Evolutionary conservation across 345 rosid species (phyloP).

Genomic region (Brassica incana): DNA sequence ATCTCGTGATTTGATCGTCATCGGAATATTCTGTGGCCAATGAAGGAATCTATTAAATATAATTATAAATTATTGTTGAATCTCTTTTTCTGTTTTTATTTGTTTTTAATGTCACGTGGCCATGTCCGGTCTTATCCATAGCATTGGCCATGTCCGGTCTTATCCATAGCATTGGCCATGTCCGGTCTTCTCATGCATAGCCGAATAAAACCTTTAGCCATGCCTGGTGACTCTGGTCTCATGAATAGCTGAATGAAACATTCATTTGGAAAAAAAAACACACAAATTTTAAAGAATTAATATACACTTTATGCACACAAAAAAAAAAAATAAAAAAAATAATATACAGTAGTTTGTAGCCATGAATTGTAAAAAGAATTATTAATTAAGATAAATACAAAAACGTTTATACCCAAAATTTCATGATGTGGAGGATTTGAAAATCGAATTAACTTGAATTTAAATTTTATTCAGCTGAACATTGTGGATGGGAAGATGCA

Average conservation of each 20-base stretch:
- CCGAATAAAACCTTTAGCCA: not conserved
- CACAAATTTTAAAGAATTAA: no score
- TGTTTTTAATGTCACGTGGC: not conserved
- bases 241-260: not conserved
- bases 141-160: not conserved
- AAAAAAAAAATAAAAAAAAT: no score
- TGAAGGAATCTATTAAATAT: not conserved
- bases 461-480: conserved; percentile 47
- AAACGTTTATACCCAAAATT: not conserved
- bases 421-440: not conserved
- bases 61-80: not conserved
- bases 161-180: not conserved
- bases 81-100: not conserved
- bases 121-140: not conserved
- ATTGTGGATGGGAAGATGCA: conserved; percentile 96
- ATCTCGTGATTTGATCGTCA: not conserved
- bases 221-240: not conserved
- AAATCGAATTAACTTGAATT: not conserved
- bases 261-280: not conserved
- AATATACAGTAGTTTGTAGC: not conserved
- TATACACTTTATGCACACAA: no score
- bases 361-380: not conserved
- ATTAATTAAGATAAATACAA: not conserved
- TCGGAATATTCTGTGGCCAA: not conserved
- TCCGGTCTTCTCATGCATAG: not conserved